Base-by-base conservation (phyloP, 2,329 filamentous ascomycete species). In the Trichoderma sp. region DNA sequence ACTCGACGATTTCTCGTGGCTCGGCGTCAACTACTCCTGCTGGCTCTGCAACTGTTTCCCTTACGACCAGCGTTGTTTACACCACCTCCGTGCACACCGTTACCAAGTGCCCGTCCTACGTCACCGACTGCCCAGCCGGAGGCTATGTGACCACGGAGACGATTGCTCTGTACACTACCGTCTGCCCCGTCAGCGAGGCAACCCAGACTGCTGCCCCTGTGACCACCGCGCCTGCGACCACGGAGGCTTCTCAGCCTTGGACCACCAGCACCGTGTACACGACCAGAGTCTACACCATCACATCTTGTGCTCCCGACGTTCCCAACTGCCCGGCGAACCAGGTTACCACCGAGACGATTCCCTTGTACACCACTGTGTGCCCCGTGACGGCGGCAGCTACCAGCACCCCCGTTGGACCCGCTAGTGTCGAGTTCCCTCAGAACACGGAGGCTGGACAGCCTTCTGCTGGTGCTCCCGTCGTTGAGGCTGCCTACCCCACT, bases 271-370 rank as follows among this genome's bases (percentile, higher is more conserved):
- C 88, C 79, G 83, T 90, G 82, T 90, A 88, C 85, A 83, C 85
- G 79, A 90, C 88, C 79, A 85, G 86, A 80, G 85, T 87, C 77
- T 84, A 87, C 77, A 90, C 88, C 80, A 84, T 90, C 83, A 90
- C 88, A 79, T 87, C 86, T 45, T 91, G 89, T 82, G 85, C 84
- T 71, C 84, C 88, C 59, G 85, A 83, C 74, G 86, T 89, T 77
- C 85, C 86, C 78, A 82, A 89, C 87, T 91, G 89, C 80, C 81
- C 81, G 11, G 80, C 82, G 73, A 82, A 83, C 41, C 77, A 81
- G 21, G 78, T 83, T 72, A 82, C 80, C 38, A 84, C 83, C 1
- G 80, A 82, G 75, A 80, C 84, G 66, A 80, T 84, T 75, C 76
- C 80, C 9, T 63, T 68, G 67, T 84, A 83, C 74, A 85, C 84